phyloP scores from a whole-genome alignment of 106 monocot genomes.

The Dendrobium nobile region DNA sequence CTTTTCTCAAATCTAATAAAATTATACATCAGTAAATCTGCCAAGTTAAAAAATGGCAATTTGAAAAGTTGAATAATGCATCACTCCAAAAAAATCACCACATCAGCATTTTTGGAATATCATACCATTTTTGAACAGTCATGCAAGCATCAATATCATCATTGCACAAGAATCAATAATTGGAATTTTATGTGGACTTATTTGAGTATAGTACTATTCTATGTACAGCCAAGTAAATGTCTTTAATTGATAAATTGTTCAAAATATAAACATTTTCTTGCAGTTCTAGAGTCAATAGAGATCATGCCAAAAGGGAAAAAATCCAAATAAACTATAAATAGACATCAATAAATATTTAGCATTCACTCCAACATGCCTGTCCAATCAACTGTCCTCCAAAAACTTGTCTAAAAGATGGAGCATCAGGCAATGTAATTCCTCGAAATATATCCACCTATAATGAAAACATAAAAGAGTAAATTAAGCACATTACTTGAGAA shows the following conservation, averaged over 20 bases:
- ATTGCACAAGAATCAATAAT: neutral
- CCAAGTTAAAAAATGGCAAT: neutral
- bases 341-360: neutral
- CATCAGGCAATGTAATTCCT: conserved; percentile 74
- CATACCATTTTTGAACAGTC: neutral
- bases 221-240: neutral
- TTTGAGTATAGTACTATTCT: neutral
- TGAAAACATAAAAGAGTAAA: conserved; percentile 5
- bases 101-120: neutral
- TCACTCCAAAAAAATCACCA: neutral
- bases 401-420: conserved; percentile 82
- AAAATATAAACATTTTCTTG: neutral
- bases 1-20: too few species aligned
- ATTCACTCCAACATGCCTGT: conserved; percentile 42
- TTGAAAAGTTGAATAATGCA: neutral
- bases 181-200: neutral
- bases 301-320: neutral
- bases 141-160: neutral
- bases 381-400: conserved; percentile 98
- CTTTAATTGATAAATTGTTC: neutral
- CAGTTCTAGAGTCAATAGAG: neutral
- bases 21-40: neutral
- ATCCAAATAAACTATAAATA: neutral
- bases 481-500: neutral
- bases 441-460: conserved; percentile 83